phyloP scores from a whole-genome alignment of 225 moss, liverwort and hornwort species.

The Sphagnum contortum region DNA sequence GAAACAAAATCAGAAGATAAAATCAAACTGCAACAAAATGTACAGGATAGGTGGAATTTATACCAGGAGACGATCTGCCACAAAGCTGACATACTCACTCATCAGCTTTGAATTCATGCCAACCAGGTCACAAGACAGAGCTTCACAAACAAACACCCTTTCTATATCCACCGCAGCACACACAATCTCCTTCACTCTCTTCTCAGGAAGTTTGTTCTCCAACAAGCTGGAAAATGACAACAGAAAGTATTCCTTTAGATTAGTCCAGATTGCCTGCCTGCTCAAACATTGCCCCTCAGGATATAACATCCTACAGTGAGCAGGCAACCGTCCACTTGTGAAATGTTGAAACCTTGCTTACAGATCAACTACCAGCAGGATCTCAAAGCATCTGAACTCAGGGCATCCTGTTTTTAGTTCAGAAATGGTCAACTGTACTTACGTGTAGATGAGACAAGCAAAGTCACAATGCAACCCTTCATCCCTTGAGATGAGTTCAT shows the following conservation, averaged over 20 bases:
- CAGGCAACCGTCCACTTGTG: too few species aligned
- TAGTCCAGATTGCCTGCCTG: too few species aligned
- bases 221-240: slow-evolving; percentile 33
- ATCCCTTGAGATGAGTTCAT: slow-evolving; percentile 49
- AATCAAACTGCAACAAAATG: too few species aligned
- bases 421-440: slow-evolving; percentile 2
- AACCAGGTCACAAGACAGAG: slow-evolving; percentile 73
- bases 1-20: too few species aligned
- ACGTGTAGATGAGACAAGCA: slow-evolving; percentile 64
- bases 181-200: slow-evolving; percentile 55
- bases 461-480: slow-evolving; percentile 50
- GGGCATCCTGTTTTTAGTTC: too few species aligned
- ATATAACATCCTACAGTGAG: too few species aligned
- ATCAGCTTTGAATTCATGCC: slow-evolving; percentile 81
- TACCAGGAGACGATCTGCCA: slow-evolving; percentile 84
- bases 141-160: slow-evolving; percentile 83
- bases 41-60: too few species aligned
- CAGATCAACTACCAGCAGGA: too few species aligned
- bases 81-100: slow-evolving; percentile 86
- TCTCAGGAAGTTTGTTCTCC: slow-evolving; percentile 55
- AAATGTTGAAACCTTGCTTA: too few species aligned
- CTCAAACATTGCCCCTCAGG: too few species aligned
- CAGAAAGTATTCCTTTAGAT: too few species aligned
- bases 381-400: too few species aligned
- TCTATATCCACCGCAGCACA: slow-evolving; percentile 86